Evolutionary conservation across 352 stramenopile species (phyloP), one percentile per base, ranked within the genome.

Genomic region (Thalassiosira gravida): DNA sequence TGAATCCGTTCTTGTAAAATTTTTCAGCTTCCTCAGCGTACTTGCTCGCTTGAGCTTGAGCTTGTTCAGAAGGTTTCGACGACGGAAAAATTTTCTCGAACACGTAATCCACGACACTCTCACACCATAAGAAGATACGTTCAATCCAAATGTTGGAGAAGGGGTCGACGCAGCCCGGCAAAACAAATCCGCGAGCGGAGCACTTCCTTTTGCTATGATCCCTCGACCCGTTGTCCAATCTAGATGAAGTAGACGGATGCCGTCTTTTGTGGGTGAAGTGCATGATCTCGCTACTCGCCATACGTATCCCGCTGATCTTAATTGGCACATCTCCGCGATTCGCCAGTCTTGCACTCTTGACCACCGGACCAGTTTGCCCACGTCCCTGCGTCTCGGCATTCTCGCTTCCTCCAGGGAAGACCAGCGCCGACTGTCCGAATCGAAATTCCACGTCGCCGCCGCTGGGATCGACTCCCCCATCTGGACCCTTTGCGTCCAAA

Each of bases 371-470:
- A 9, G 46, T 27, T 25, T 35, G 68, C 6, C 6, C 6, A 5
- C 35, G 6, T 56, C 11, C 7, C 25, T 24, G 22, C 18, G 25
- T n/a, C 30, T 11, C 61, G 47, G 35, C 25, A 50, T 39, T 32
- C 16, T 25, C 37, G 30, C 30, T 56, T 50, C 67, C 89, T 53
- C 90, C 87, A 27, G 79, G 61, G 74, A 94, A 94, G 13, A 93
- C 58, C 29, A 94, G 74, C 42, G 86, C 78, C 11, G 77, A 76
- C 49, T 73, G 67, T 1, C 90, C 87, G 59, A 88, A 76, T 24
- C 87, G 77, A 80, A 88, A 83, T 83, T 93, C 86, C 32, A 94
- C 77, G 66, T 92, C 82, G 11, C 86, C 84, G 65, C 82, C 87
- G 20, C 50, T 58, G 68, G 86, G 69, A 49, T 42, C 27, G 6